These are phyloP conservation scores for Ogataea sp. DNA, from an alignment of 805 yeast genomes.

Conservation along the genomic window DNA sequence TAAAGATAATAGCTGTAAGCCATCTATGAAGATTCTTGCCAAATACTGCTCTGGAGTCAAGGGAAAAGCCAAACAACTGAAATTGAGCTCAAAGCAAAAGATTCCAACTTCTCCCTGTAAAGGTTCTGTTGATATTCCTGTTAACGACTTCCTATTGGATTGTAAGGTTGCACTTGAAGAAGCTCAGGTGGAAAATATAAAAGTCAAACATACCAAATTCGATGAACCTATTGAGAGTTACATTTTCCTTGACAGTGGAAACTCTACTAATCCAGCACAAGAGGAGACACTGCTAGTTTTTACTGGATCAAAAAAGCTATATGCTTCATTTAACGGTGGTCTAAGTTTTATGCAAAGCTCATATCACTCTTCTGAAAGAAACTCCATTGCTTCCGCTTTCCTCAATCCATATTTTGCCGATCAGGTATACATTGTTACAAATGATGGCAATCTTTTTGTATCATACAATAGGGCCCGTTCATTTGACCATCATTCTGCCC, in stretches of 20 bases:
- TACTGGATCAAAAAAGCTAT: conserved; percentile 44
- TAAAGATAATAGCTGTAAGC: conserved; percentile 40
- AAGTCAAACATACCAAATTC: background rate
- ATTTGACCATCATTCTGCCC: conserved; percentile 41
- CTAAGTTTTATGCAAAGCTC: too few relatives aligned
- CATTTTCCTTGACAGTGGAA: conserved; percentile 50
- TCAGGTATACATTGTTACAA: conserved; percentile 46
- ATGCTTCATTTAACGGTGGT: conserved; percentile 70
- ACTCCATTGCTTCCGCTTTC: conserved; percentile 37
- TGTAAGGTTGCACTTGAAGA: conserved; percentile 25
- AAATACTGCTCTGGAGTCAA: conserved; percentile 15
- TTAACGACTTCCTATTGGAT: conserved; percentile 22
- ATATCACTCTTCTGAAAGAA: too few relatives aligned
- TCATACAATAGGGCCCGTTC: conserved; percentile 64
- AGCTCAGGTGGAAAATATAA: background rate
- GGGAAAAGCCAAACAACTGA: conserved; percentile 8
- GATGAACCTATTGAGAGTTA: conserved; percentile 28
- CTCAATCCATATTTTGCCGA: conserved; percentile 56
- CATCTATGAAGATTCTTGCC: conserved; percentile 11
- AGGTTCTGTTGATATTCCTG: background rate
- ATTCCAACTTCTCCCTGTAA: conserved; percentile 21
- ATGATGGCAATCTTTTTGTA: conserved; percentile 38
- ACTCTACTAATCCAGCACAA: conserved; percentile 24
- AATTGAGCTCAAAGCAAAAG: conserved; percentile 16
- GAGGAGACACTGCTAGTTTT: conserved; percentile 62